phyloP scores from a whole-genome alignment of 805 yeast genomes.

The Candida sonorensis region DNA sequence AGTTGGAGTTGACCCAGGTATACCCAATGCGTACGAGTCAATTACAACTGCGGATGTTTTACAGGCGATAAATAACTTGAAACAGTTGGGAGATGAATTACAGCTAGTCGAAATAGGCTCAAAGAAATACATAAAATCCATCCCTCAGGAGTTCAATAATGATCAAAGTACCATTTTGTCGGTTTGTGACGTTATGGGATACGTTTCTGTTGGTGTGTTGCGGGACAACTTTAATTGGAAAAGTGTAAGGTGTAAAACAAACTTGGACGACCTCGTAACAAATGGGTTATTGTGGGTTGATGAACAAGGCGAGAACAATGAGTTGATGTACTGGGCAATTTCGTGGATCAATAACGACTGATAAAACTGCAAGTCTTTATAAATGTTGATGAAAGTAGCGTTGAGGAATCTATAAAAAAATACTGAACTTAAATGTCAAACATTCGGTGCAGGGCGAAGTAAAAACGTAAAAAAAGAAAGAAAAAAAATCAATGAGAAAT shows the following conservation, averaged over 20 bases:
- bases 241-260: conserved; percentile 48
- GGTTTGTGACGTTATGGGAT: conserved; percentile 73
- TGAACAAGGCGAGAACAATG: conserved; percentile 34
- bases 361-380: neutral
- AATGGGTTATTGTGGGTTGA: conserved; percentile 87
- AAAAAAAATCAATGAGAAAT: conserved; percentile 55
- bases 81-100: conserved; percentile 63
- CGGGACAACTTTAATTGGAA: conserved; percentile 78
- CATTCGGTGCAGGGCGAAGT: too few species aligned
- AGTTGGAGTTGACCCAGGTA: conserved; percentile 17
- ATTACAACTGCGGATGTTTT: conserved; percentile 43
- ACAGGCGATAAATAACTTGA: conserved; percentile 46
- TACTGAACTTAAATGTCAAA: too few species aligned
- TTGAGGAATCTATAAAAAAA: too few species aligned
- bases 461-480: too few species aligned
- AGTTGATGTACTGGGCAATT: conserved; percentile 63
- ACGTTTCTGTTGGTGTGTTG: conserved; percentile 55
- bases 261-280: conserved; percentile 72
- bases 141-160: conserved; percentile 53
- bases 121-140: conserved; percentile 51
- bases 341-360: conserved; percentile 46
- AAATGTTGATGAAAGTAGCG: too few species aligned
- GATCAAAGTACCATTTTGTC: conserved; percentile 73
- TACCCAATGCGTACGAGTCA: neutral
- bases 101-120: conserved; percentile 53